Percentiles rank a stretch among this genome's conserved stretches.
Conservation (phyloP, 2,329 filamentous ascomycete species). For the Colletotrichum incanum region DNA sequence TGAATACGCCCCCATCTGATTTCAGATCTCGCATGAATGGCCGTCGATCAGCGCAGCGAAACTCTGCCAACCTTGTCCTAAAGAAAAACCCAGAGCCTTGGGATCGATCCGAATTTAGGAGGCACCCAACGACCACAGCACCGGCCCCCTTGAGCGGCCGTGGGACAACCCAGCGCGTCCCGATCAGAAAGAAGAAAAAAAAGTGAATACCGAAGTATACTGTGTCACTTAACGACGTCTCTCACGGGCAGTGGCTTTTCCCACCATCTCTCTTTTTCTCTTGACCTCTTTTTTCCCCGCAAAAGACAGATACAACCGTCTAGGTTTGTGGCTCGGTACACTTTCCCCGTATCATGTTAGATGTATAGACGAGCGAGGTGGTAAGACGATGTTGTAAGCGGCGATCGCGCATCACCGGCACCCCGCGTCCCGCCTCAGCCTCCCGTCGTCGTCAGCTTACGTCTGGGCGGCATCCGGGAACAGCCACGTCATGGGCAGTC, state of each 20-base stretch:
- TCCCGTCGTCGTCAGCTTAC: slow-evolving; percentile 9
- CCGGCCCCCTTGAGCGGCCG: not conserved
- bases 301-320: no score
- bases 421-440: not conserved
- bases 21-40: slow-evolving; percentile 8
- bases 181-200: not conserved
- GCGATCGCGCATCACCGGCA: not conserved
- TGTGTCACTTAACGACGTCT: not conserved
- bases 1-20: not conserved
- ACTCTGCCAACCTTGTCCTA: not conserved
- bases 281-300: not conserved
- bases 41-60: slow-evolving; percentile 1
- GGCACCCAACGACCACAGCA: not conserved
- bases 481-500: not conserved
- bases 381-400: not conserved
- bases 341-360: not conserved
- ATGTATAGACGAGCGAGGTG: not conserved
- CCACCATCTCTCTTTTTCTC: no score
- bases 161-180: slow-evolving; percentile 4
- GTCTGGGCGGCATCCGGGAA: slow-evolving; percentile 1
- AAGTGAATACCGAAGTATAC: slow-evolving; percentile 12
- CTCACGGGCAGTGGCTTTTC: not conserved
- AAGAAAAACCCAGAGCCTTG: not conserved
- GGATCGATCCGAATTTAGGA: not conserved
- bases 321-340: slow-evolving; percentile 1